Percentiles rank a stretch among this genome's conserved stretches.
Conservation (phyloP, 306 rosid genomes). For the Dicorynia guianensis region DNA sequence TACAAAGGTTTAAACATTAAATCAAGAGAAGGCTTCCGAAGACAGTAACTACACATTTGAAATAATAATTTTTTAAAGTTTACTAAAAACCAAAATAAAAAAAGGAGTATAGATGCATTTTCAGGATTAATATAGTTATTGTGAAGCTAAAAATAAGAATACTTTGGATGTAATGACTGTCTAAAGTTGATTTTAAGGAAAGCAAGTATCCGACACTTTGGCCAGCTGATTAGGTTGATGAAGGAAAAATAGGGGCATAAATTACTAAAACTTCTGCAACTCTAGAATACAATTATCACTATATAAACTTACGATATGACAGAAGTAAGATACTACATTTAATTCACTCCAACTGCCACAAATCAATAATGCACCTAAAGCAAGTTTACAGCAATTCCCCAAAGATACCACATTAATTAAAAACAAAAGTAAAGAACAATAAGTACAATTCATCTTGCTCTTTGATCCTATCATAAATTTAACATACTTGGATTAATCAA, state of each 20-base stretch:
- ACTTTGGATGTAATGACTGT: background rate
- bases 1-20: slow-evolving; percentile 23
- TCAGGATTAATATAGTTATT: background rate
- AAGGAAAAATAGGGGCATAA: background rate
- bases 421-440: background rate
- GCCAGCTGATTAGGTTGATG: slow-evolving; percentile 8
- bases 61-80: background rate
- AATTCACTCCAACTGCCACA: slow-evolving; percentile 23
- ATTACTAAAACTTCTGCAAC: background rate
- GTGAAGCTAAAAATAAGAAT: slow-evolving; percentile 13
- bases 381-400: no score
- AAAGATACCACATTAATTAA: no score
- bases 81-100: no score
- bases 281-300: no score
- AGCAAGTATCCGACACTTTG: background rate
- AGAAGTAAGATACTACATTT: background rate
- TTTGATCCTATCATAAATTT: background rate
- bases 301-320: background rate
- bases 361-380: background rate
- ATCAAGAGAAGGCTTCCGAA: background rate
- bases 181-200: background rate
- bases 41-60: slow-evolving; percentile 4
- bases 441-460: background rate
- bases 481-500: background rate
- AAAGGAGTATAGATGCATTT: background rate